These are phyloP conservation scores for Penicillium paradoxum DNA, from an alignment of 495 filamentous ascomycete species.

Conservation along the genomic window DNA sequence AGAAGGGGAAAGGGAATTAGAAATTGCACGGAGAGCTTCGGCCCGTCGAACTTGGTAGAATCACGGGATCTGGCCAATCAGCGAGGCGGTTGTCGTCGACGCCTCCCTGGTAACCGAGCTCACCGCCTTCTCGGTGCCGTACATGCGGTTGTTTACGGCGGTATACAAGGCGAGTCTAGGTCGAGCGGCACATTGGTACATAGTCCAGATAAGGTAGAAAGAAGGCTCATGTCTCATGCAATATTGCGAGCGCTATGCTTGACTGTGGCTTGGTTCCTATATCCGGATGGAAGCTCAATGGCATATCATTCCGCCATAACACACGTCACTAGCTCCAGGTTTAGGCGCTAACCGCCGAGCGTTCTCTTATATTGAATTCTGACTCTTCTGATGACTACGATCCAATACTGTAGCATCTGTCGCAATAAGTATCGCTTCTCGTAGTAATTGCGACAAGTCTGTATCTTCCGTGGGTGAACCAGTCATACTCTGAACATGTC, in stretches of 20 bases:
- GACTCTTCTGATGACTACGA: too few relatives aligned
- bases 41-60: slow-evolving; percentile 43
- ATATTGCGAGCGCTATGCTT: background rate
- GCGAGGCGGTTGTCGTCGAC: background rate
- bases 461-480: background rate
- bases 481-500: background rate
- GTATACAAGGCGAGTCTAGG: background rate
- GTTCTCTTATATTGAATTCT: too few relatives aligned
- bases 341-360: too few relatives aligned
- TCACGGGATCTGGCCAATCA: slow-evolving; percentile 25
- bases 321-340: too few relatives aligned
- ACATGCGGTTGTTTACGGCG: background rate
- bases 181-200: background rate
- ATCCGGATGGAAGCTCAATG: background rate
- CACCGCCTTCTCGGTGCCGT: slow-evolving; percentile 15
- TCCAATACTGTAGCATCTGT: background rate
- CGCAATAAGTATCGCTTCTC: background rate
- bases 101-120: slow-evolving; percentile 19
- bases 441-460: background rate
- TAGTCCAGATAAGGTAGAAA: background rate
- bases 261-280: background rate
- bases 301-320: background rate
- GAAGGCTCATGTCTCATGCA: background rate
- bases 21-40: slow-evolving; percentile 49
- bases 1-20: slow-evolving; percentile 36